A percentile compares a stretch with the other conserved stretches of the same genome.
Evolutionary conservation across 1,284 basidiomycete genomes (phyloP).

Genomic region (Ceratobasidium papillatum): DNA sequence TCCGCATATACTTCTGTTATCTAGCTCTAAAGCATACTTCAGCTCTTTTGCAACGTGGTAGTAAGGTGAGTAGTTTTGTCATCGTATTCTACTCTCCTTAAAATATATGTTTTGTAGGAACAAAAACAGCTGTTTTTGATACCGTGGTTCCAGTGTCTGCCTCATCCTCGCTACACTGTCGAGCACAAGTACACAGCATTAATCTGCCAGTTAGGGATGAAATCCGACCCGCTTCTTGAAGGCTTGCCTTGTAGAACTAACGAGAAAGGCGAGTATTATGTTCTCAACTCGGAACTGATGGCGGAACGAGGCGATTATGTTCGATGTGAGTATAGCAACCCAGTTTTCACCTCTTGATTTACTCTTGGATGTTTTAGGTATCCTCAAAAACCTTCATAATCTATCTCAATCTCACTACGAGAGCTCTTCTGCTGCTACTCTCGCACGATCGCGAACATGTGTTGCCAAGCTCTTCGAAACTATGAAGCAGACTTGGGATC

Average conservation of each 20-base stretch:
- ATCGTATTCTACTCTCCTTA: background rate
- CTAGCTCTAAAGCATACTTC: constrained; percentile 12
- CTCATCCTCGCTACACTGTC: constrained; percentile 31
- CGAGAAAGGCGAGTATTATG: constrained; percentile 33
- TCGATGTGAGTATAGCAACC: constrained; percentile 3
- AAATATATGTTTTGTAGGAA: background rate
- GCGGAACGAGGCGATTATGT: constrained; percentile 26
- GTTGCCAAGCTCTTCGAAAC: constrained; percentile 36
- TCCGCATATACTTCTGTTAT: constrained; percentile 38
- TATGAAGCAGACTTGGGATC: constrained; percentile 34
- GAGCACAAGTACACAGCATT: constrained; percentile 38
- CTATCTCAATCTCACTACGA: background rate
- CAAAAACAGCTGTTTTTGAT: constrained; percentile 27
- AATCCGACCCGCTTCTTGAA: constrained; percentile 15
- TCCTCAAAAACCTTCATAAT: constrained; percentile 1
- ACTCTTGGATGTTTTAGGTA: constrained; percentile 1
- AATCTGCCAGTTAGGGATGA: constrained; percentile 22
- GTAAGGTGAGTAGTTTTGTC: background rate
- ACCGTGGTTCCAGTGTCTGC: constrained; percentile 35
- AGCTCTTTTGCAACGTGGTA: constrained; percentile 9
- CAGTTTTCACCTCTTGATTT: no score
- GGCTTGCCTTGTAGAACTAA: constrained; percentile 21
- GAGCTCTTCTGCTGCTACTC: background rate
- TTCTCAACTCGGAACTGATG: constrained; percentile 30
- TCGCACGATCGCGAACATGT: constrained; percentile 26